Evolutionary conservation across 1,139 yeast genomes (phyloP).

Genomic region (Suhomyces atakaporum): DNA sequence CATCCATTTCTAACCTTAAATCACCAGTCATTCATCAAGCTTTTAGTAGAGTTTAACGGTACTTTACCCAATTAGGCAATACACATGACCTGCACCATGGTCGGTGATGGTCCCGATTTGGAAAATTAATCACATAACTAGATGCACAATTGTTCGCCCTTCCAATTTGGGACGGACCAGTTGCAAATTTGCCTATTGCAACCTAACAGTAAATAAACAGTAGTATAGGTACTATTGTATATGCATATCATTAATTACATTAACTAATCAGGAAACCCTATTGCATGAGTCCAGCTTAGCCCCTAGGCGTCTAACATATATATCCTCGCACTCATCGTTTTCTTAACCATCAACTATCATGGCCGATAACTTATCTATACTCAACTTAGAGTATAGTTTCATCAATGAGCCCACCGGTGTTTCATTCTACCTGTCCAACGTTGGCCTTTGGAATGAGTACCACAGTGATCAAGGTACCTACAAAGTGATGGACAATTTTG

Average conservation of each 20-base stretch:
- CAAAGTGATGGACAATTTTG: constrained; percentile 33
- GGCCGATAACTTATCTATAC: constrained; percentile 22
- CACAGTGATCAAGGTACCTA: constrained; percentile 16
- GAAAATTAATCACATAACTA: constrained; percentile 10
- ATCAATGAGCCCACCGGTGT: constrained; percentile 30
- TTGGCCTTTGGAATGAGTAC: constrained; percentile 36
- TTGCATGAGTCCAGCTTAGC: not conserved
- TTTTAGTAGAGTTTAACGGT: too few relatives aligned
- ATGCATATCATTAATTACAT: constrained; percentile 9
- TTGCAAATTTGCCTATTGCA: constrained; percentile 5
- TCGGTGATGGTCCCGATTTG: too few relatives aligned
- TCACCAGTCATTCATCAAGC: too few relatives aligned
- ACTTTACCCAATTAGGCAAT: not conserved
- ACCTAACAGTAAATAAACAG: constrained; percentile 10
- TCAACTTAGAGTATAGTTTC: constrained; percentile 43
- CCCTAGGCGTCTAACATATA: constrained; percentile 5
- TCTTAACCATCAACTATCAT: constrained; percentile 4
- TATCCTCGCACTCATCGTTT: not conserved
- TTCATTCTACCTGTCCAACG: constrained; percentile 31
- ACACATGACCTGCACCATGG: too few relatives aligned
- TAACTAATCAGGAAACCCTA: constrained; percentile 1
- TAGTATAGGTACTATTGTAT: not conserved
- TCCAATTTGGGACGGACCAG: constrained; percentile 3
- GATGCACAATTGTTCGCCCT: not conserved
- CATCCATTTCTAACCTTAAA: too few relatives aligned